Evolutionary conservation across 2,329 filamentous ascomycete species (phyloP).

Genomic region (Xylaria digitata): DNA sequence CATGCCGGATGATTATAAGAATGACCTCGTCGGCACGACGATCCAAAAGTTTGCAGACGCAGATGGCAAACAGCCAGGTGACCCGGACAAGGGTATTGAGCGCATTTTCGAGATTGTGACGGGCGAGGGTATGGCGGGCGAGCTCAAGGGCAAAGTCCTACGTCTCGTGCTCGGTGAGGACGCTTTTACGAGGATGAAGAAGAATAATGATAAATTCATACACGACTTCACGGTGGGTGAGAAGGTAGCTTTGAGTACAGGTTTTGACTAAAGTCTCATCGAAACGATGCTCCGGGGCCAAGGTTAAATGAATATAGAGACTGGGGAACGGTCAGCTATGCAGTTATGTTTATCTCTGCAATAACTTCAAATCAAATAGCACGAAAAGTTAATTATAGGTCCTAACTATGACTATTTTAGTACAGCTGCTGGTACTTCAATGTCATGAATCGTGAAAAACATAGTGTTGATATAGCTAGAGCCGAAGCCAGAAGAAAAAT

Average conservation of each 20-base stretch:
- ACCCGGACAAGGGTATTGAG: slow-evolving; percentile 52
- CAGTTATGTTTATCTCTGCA: no score
- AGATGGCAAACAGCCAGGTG: slow-evolving; percentile 47
- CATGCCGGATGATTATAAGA: slow-evolving; percentile 43
- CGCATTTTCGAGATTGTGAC: slow-evolving; percentile 54
- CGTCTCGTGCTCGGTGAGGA: slow-evolving; percentile 55
- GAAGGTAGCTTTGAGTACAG: slow-evolving; percentile 42
- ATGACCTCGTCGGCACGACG: slow-evolving; percentile 30
- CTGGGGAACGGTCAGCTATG: no score
- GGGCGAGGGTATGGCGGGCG: slow-evolving; percentile 49
- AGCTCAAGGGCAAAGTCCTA: slow-evolving; percentile 50
- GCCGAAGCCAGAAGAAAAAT: no score
- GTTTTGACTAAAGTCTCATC: slow-evolving; percentile 22
- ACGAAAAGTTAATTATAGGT: no score
- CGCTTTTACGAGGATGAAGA: slow-evolving; percentile 40
- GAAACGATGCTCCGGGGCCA: background rate
- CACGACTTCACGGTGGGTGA: slow-evolving; percentile 41
- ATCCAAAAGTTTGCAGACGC: slow-evolving; percentile 34
- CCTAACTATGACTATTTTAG: no score
- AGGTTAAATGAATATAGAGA: no score
- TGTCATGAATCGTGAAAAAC: no score
- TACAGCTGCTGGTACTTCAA: no score
- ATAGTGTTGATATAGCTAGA: no score
- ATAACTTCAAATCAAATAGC: no score
- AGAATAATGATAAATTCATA: slow-evolving; percentile 39